Evolutionary conservation across 345 rosid species (phyloP).

Genomic region (Eutrema japonicum): DNA sequence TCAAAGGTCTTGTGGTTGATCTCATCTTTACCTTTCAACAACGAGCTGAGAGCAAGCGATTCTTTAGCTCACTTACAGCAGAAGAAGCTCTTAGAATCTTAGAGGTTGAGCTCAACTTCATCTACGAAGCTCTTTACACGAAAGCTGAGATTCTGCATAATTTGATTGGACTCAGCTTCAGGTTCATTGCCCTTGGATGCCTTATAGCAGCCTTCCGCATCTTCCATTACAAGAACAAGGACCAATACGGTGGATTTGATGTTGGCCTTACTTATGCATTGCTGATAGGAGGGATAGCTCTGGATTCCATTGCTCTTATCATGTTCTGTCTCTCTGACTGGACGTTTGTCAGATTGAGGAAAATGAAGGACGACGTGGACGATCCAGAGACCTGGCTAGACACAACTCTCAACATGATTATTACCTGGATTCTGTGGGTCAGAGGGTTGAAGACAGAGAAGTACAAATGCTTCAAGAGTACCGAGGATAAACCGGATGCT

Average conservation of each 20-base stretch:
- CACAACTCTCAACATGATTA: conserved; percentile 7
- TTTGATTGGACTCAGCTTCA: conserved; percentile 27
- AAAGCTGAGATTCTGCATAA: conserved; percentile 40
- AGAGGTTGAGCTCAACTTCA: conserved; percentile 52
- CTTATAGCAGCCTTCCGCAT: conserved; percentile 26
- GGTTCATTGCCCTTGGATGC: conserved; percentile 27
- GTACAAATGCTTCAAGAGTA: neutral
- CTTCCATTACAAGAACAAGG: conserved; percentile 22
- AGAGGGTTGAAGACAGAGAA: conserved; percentile 12
- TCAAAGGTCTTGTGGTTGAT: conserved; percentile 38
- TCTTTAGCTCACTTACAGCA: conserved; percentile 10
- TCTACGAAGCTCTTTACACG: conserved; percentile 51
- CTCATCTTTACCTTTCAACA: conserved; percentile 36
- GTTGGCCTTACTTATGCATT: conserved; percentile 46
- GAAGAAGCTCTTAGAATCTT: conserved; percentile 43
- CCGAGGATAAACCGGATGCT: neutral
- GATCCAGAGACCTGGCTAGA: neutral
- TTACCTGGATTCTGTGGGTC: conserved; percentile 25
- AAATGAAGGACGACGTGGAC: conserved; percentile 29
- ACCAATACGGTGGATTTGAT: conserved; percentile 10
- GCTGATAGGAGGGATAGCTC: conserved; percentile 42
- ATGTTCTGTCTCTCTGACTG: conserved; percentile 66
- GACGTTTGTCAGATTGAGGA: conserved; percentile 46
- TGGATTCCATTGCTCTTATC: conserved; percentile 47
- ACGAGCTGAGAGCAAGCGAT: conserved; percentile 32